Percentiles rank a stretch among this genome's conserved stretches.
Conservation (phyloP, 306 rosid species). For the Rubus idaeus region DNA sequence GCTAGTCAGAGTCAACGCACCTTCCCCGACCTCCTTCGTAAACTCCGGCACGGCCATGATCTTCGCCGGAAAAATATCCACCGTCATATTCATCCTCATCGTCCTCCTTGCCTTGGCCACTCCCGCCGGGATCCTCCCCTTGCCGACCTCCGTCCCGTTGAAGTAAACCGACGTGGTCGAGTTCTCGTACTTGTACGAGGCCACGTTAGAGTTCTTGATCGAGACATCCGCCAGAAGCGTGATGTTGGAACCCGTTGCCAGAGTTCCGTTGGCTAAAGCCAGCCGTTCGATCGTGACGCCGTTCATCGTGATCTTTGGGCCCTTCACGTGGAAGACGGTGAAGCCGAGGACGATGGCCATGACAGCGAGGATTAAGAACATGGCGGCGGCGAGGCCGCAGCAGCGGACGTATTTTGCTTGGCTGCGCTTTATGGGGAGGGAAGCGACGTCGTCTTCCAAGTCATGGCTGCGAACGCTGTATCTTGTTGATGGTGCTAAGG, state of each 20-base stretch:
- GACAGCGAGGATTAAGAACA: slow-evolving; percentile 39
- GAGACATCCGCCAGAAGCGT: slow-evolving; percentile 34
- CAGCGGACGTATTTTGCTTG: slow-evolving; percentile 30
- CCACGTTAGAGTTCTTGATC: slow-evolving; percentile 48
- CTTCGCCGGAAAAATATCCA: slow-evolving; percentile 17
- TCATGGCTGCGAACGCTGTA: slow-evolving; percentile 21
- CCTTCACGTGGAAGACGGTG: slow-evolving; percentile 45
- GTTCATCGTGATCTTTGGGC: slow-evolving; percentile 30
- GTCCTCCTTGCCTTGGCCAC: slow-evolving; percentile 39
- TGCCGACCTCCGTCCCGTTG: slow-evolving; percentile 25
- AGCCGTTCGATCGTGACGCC: not conserved
- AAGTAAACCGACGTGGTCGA: slow-evolving; percentile 27
- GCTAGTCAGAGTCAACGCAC: slow-evolving; percentile 30
- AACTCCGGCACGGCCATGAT: slow-evolving; percentile 4
- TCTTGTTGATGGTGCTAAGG: slow-evolving; percentile 28
- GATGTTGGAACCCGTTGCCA: not conserved
- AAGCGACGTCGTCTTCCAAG: slow-evolving; percentile 10
- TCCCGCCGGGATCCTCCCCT: slow-evolving; percentile 34
- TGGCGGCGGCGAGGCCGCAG: slow-evolving; percentile 44
- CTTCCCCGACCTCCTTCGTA: not conserved
- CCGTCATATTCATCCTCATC: slow-evolving; percentile 35
- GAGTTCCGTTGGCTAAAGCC: not conserved
- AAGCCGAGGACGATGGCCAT: slow-evolving; percentile 36
- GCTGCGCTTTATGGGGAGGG: not conserved
- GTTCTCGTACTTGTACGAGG: slow-evolving; percentile 31